Percentiles rank a stretch among this genome's conserved stretches.
phyloP scores from a whole-genome alignment of 192 early-diverging fungal genomes.

The Gryganskiella cystojenkinii region DNA sequence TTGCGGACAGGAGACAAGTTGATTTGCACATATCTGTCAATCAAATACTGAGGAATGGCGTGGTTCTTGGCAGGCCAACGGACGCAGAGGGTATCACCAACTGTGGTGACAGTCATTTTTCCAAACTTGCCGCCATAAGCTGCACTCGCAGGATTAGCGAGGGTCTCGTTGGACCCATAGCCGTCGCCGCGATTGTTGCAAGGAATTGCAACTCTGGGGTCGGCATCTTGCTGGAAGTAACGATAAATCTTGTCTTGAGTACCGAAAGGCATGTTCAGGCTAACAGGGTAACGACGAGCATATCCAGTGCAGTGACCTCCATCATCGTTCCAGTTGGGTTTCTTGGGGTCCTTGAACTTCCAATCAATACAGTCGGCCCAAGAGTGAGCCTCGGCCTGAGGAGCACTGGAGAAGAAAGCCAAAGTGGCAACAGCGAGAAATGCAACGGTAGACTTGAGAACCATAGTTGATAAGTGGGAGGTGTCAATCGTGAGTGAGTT shows the following conservation, averaged over 20 bases:
- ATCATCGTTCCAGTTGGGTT: conserved; percentile 17
- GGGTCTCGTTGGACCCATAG: conserved; percentile 18
- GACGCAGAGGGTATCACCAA: conserved; percentile 26
- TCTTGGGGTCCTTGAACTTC: conserved; percentile 27
- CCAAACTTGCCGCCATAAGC: conserved; percentile 20
- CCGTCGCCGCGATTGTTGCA: conserved; percentile 5
- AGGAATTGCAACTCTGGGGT: conserved; percentile 13
- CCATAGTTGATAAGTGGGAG: conserved; percentile 8
- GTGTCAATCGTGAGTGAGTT: background rate
- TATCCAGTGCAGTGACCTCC: conserved; percentile 17
- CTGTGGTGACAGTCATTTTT: conserved; percentile 18
- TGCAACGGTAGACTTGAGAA: conserved; percentile 14
- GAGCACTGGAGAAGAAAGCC: conserved; percentile 16
- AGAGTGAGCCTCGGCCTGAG: conserved; percentile 20
- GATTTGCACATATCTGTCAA: conserved; percentile 17
- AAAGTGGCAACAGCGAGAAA: conserved; percentile 10
- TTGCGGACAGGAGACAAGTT: conserved; percentile 18
- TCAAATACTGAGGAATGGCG: conserved; percentile 7
- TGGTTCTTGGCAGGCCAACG: conserved; percentile 27
- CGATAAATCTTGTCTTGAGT: conserved; percentile 10
- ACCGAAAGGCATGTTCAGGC: conserved; percentile 9
- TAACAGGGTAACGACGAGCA: conserved; percentile 18
- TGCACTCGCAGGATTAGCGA: conserved; percentile 4
- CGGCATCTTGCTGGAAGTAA: conserved; percentile 12
- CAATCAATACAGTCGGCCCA: conserved; percentile 14